These are phyloP conservation scores for Cyathus striatus DNA, from an alignment of 768 basidiomycete species.

Conservation along the genomic window DNA sequence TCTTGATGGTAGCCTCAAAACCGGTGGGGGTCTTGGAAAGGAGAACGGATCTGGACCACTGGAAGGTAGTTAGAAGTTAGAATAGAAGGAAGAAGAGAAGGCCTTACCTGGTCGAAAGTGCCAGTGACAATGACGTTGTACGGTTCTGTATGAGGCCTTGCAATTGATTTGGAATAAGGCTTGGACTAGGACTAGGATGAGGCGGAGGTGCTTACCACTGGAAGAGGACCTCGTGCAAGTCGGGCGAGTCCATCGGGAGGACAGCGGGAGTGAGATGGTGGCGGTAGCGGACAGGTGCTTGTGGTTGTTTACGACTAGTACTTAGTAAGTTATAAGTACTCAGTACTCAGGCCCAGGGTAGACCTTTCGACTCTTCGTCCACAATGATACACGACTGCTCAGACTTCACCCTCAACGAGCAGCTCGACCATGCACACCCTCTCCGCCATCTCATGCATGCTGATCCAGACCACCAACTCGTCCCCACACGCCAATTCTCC, in stretches of 20 bases:
- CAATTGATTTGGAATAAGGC: slow-evolving; percentile 6
- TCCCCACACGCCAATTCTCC: too few relatives aligned
- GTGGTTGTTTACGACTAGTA: slow-evolving; percentile 3
- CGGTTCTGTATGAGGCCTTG: slow-evolving; percentile 57
- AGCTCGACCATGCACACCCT: slow-evolving; percentile 51
- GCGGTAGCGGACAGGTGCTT: background rate
- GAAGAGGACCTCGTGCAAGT: slow-evolving; percentile 48
- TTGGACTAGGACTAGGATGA: background rate
- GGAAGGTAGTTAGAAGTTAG: background rate
- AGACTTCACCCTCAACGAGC: slow-evolving; percentile 43
- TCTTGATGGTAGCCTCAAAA: slow-evolving; percentile 46
- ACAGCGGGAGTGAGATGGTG: slow-evolving; percentile 4
- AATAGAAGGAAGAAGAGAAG: background rate
- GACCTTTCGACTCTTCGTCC: too few relatives aligned
- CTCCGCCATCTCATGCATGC: slow-evolving; percentile 57
- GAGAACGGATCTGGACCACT: slow-evolving; percentile 61
- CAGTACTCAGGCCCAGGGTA: too few relatives aligned
- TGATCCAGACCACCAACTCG: too few relatives aligned
- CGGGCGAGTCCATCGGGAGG: slow-evolving; percentile 16
- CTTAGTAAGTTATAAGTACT: slow-evolving; percentile 3
- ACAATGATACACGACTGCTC: background rate
- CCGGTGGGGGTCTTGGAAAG: slow-evolving; percentile 49
- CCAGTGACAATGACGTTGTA: slow-evolving; percentile 66
- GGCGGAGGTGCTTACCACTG: slow-evolving; percentile 34
- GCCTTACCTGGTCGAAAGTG: slow-evolving; percentile 69